Base-by-base conservation (phyloP, 2,329 filamentous ascomycete genomes). In the Paraphaeosphaeria minitans region DNA sequence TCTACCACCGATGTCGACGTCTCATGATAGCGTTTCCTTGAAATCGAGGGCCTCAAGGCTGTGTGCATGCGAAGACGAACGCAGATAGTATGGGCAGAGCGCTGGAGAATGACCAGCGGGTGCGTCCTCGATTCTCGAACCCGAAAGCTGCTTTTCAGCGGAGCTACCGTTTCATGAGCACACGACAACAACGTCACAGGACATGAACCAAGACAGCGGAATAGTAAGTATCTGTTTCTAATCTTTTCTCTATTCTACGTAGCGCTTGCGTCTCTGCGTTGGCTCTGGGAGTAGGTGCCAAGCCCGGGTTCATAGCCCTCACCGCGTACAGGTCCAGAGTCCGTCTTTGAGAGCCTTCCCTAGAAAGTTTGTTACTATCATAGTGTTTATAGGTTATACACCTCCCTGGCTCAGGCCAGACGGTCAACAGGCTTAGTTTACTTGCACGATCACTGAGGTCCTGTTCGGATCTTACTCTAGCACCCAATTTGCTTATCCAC, bases 271-370 rank as follows among this genome's bases (percentile, higher is more conserved):
- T 59, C 46, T 59, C 53, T 56, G 42, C 41, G 42, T 59, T 31
- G 57, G 53, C 57, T 59, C 53, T 56, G 57, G 19, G 53, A 45
- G n/a, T 22, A 41, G 12, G 12, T 12, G 27, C 16, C n/a, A n/a
- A n/a, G 48, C 31, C 21, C 50, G 54, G 56, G 56, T 54, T 58
- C 56, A 45, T 58, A 50, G 56, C 50, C 56, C 56, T 54, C 56
- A 54, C 56, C 43, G 27, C 50, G 56, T 50, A 58, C 50, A 54
- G 56, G 56, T 45, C 35, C 56, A 58, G 50, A 58, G 48, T 57
- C 57, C 42, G 49, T 21, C 55, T 57, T 57, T 41, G 48, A 57
- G 49, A 42, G 22, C 55, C 48, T 12, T n/a, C 41, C 21, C 10
- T 24, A 24, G 5, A n/a, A 39, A n/a, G n/a, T n/a, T 9, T 2